A percentile compares a stretch with the other conserved stretches of the same genome.
phyloP scores from a whole-genome alignment of 78 protist species.

The Dictyostelium brefeldianum region DNA sequence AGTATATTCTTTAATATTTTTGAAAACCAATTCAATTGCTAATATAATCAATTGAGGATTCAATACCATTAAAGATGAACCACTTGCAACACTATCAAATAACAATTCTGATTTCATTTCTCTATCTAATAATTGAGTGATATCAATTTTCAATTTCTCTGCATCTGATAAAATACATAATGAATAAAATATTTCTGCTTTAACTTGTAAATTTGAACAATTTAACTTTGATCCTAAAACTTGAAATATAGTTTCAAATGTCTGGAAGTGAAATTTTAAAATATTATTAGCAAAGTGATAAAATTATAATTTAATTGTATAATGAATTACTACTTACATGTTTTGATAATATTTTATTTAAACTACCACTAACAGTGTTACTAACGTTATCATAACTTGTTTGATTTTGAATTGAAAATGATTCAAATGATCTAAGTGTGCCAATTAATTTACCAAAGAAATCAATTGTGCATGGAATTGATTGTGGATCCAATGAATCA shows the following conservation, averaged over 20 bases:
- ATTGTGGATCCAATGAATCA: constrained; percentile 17
- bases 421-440: constrained; percentile 51
- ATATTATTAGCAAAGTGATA: too few relatives aligned
- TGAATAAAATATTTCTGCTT: constrained; percentile 69
- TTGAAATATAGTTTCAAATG: constrained; percentile 53
- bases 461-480: constrained; percentile 52
- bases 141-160: constrained; percentile 30
- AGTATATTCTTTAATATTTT: constrained; percentile 14
- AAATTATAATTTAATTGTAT: too few relatives aligned
- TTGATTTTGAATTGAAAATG: neutral
- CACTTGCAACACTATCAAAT: neutral
- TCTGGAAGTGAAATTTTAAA: too few relatives aligned
- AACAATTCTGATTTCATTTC: neutral
- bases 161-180: constrained; percentile 75
- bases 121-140: constrained; percentile 16
- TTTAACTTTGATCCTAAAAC: constrained; percentile 31
- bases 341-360: constrained; percentile 20
- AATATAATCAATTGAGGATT: constrained; percentile 55
- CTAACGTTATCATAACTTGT: neutral
- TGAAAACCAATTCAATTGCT: constrained; percentile 44
- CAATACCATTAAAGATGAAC: neutral
- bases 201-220: constrained; percentile 25
- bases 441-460: constrained; percentile 58
- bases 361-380: neutral
- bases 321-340: too few relatives aligned